Conservation (phyloP, 2,329 filamentous ascomycete genomes). For the Botrytis squamosa region DNA sequence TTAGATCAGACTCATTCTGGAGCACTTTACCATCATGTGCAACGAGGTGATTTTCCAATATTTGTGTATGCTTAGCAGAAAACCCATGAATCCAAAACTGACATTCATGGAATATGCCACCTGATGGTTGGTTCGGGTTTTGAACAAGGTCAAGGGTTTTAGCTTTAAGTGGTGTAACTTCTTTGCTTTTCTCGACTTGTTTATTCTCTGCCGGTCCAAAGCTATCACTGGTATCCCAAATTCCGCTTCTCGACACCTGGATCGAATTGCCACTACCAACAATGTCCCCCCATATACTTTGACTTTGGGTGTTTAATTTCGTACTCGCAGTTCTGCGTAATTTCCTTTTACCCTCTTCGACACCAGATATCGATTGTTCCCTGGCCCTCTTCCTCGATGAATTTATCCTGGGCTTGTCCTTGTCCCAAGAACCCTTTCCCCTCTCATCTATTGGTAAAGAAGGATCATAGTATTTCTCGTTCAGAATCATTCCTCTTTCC, state of each 20-base stretch:
- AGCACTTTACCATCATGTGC: constrained; percentile 40
- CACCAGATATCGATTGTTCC: constrained; percentile 46
- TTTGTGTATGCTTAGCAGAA: constrained; percentile 41
- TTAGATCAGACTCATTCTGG: constrained; percentile 28
- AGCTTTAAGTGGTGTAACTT: background rate
- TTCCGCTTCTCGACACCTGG: constrained; percentile 35
- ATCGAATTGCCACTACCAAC: constrained; percentile 49
- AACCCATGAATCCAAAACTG: constrained; percentile 46
- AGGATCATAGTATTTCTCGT: constrained; percentile 83
- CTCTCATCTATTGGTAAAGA: constrained; percentile 66
- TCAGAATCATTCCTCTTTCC: constrained; percentile 83
- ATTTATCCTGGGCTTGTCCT: constrained; percentile 47
- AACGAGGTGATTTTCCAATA: constrained; percentile 40
- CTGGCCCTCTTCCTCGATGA: constrained; percentile 59
- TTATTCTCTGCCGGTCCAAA: constrained; percentile 5
- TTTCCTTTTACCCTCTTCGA: constrained; percentile 69
- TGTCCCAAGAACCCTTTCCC: constrained; percentile 74
- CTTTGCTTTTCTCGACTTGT: background rate
- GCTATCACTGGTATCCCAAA: constrained; percentile 32
- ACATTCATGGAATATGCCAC: constrained; percentile 45
- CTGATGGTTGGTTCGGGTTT: constrained; percentile 23
- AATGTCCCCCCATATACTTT: constrained; percentile 89
- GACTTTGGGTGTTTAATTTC: constrained; percentile 75
- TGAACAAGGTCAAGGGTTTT: constrained; percentile 22
- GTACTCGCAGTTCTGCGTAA: constrained; percentile 83